These are phyloP conservation scores for Glebionis coronaria DNA, from an alignment of 129 eudicot species.

Conservation along the genomic window DNA sequence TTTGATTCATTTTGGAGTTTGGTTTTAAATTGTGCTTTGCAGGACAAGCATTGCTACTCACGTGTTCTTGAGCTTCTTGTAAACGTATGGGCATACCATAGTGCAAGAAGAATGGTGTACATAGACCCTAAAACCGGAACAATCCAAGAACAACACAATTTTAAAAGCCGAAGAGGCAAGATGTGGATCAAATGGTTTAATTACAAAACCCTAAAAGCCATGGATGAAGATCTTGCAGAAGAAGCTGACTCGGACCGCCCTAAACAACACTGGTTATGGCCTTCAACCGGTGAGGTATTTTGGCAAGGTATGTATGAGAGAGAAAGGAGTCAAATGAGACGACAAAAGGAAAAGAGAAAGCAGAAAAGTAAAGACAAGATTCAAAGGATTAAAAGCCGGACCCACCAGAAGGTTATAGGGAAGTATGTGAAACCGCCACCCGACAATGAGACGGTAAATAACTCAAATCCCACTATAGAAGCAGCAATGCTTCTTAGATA, in stretches of 20 bases:
- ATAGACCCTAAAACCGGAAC: slow-evolving; percentile 63
- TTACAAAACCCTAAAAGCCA: slow-evolving; percentile 65
- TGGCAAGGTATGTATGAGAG: slow-evolving; percentile 89
- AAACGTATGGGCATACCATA: slow-evolving; percentile 96
- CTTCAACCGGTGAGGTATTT: slow-evolving; percentile 57
- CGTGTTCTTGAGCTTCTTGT: slow-evolving; percentile 87
- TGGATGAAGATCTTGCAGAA: slow-evolving; percentile 49
- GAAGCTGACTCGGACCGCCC: slow-evolving; percentile 68
- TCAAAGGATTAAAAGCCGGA: slow-evolving; percentile 52
- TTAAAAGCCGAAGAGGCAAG: slow-evolving; percentile 71
- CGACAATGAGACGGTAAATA: slow-evolving; percentile 25
- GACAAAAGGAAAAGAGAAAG: slow-evolving; percentile 58
- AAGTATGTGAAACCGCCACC: slow-evolving; percentile 79
- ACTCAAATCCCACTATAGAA: slow-evolving; percentile 29
- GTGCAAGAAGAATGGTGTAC: slow-evolving; percentile 76
- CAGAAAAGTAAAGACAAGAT: slow-evolving; percentile 75
- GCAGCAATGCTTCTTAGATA: slow-evolving; percentile 45
- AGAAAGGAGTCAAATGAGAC: slow-evolving; percentile 58
- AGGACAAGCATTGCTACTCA: slow-evolving; percentile 97
- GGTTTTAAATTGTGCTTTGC: slow-evolving; percentile 8
- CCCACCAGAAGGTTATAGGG: slow-evolving; percentile 64
- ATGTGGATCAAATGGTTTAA: slow-evolving; percentile 97
- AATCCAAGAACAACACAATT: slow-evolving; percentile 75
- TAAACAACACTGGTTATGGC: slow-evolving; percentile 41
- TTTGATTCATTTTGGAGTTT: background rate